These are phyloP conservation scores for Trematosphaeria pertusa DNA, from an alignment of 2,329 filamentous ascomycete species.

Conservation along the genomic window DNA sequence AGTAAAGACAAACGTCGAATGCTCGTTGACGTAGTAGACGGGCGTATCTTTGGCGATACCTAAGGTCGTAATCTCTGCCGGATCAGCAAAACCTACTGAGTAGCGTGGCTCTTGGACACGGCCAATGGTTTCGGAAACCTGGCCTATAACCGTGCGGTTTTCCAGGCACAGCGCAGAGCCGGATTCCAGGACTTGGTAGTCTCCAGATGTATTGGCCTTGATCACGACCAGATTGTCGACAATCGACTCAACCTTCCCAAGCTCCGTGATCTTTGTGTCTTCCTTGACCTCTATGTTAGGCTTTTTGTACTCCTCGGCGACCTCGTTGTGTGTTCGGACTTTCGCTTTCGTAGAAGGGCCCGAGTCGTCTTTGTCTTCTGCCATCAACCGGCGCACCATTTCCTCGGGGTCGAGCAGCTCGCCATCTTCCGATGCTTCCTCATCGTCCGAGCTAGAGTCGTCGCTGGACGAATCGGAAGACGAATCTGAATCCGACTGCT, in stretches of 20 bases:
- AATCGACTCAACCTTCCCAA: constrained; percentile 77
- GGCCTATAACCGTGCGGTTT: constrained; percentile 78
- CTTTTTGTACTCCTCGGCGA: constrained; percentile 59
- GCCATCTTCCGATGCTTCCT: constrained; percentile 39
- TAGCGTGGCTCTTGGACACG: constrained; percentile 87
- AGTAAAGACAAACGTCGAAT: constrained; percentile 87
- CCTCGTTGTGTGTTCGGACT: constrained; percentile 84
- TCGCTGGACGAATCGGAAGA: constrained; percentile 54
- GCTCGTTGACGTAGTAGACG: constrained; percentile 79
- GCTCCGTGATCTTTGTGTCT: constrained; percentile 76
- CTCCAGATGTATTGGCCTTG: constrained; percentile 77
- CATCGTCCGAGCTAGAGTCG: constrained; percentile 51
- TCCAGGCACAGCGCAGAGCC: constrained; percentile 83
- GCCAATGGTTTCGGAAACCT: constrained; percentile 84
- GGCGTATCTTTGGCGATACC: constrained; percentile 73
- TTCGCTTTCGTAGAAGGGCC: constrained; percentile 67
- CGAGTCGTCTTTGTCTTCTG: constrained; percentile 79
- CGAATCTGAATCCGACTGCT: constrained; percentile 65
- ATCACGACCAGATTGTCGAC: constrained; percentile 82
- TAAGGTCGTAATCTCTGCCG: constrained; percentile 70
- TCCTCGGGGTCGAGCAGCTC: constrained; percentile 78
- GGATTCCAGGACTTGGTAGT: constrained; percentile 83
- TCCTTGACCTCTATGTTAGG: constrained; percentile 80
- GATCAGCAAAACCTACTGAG: constrained; percentile 75
- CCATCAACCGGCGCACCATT: constrained; percentile 85